Percentiles rank a stretch among this genome's conserved stretches.
Conservation (phyloP, 2,329 filamentous ascomycete species). For the Claviceps monticola region DNA sequence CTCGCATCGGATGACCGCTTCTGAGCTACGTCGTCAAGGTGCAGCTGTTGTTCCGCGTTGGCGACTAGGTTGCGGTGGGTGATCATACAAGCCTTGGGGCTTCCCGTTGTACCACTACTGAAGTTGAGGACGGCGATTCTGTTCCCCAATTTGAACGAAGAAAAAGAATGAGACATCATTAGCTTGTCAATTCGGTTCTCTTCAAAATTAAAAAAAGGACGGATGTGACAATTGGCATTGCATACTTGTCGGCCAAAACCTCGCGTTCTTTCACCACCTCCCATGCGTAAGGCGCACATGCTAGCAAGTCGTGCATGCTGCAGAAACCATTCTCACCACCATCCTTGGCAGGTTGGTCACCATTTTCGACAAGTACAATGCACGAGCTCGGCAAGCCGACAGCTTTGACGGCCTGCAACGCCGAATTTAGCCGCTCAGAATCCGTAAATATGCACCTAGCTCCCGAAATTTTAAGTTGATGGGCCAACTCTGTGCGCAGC, state of each 20-base stretch:
- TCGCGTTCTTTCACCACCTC: neutral
- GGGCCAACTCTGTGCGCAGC: neutral
- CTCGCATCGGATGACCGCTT: neutral
- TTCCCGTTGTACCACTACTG: neutral
- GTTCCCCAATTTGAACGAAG: too few relatives aligned
- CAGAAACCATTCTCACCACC: neutral
- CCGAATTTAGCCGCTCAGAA: neutral
- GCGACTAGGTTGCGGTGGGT: neutral
- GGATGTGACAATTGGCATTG: neutral
- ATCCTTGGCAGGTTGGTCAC: neutral
- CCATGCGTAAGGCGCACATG: neutral
- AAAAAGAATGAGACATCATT: neutral
- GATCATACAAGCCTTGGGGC: neutral
- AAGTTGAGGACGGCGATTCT: neutral
- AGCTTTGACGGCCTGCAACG: neutral
- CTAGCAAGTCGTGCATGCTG: neutral
- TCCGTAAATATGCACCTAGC: neutral
- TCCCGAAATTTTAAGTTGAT: neutral
- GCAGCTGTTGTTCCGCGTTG: neutral
- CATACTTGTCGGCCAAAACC: neutral
- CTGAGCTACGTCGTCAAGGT: neutral
- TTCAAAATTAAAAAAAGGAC: neutral
- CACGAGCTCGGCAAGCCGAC: neutral
- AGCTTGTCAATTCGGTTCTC: neutral
- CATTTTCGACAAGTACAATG: neutral